A percentile compares a stretch with the other conserved stretches of the same genome.
phyloP scores from a whole-genome alignment of 2,329 filamentous ascomycete species.

The Thermoascus crustaceus region DNA sequence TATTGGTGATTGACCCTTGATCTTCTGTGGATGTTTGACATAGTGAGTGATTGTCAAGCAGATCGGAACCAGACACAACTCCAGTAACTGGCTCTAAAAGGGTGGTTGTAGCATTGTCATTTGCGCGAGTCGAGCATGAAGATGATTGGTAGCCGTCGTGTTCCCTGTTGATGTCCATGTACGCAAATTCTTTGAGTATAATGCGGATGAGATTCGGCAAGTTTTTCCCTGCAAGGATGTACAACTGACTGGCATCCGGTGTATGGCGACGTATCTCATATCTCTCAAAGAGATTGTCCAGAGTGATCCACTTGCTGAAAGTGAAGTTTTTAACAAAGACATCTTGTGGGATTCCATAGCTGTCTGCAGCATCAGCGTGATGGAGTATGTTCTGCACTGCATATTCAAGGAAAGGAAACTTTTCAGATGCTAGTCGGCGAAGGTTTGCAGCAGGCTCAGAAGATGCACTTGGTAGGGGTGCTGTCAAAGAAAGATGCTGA shows the following conservation, averaged over 20 bases:
- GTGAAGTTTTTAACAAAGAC: slow-evolving; percentile 20
- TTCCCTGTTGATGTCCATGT: slow-evolving; percentile 11
- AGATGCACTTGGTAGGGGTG: slow-evolving; percentile 9
- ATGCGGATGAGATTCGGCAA: slow-evolving; percentile 21
- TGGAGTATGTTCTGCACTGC: slow-evolving; percentile 19
- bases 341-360: slow-evolving; percentile 11
- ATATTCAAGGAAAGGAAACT: slow-evolving; percentile 39
- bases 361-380: slow-evolving; percentile 18
- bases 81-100: too few species aligned
- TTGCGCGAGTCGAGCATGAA: too few species aligned
- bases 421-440: slow-evolving; percentile 11
- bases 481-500: too few species aligned
- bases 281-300: slow-evolving; percentile 27
- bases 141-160: slow-evolving; percentile 17
- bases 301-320: slow-evolving; percentile 19
- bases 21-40: too few species aligned
- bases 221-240: slow-evolving; percentile 10
- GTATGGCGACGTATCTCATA: slow-evolving; percentile 20
- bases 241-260: slow-evolving; percentile 13
- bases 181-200: slow-evolving; percentile 19
- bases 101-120: too few species aligned
- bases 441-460: slow-evolving; percentile 7
- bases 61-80: too few species aligned
- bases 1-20: too few species aligned
- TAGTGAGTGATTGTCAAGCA: too few species aligned